Evolutionary conservation across 768 basidiomycete genomes (phyloP).

Genomic region (Lentinula sp.): DNA sequence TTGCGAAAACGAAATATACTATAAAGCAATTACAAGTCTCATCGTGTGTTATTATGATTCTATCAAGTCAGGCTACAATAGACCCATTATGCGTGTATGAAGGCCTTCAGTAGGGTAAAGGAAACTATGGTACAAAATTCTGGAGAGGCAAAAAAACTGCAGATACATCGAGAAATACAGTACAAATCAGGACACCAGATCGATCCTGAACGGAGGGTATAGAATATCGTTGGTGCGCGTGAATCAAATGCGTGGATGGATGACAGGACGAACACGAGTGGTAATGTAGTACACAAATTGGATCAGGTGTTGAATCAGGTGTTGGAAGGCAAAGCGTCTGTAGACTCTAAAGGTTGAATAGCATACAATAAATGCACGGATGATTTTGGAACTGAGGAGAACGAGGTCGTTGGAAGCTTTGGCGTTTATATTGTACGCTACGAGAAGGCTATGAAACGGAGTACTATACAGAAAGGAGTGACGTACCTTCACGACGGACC

Average conservation of each 20-base stretch:
- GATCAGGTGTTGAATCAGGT: not conserved
- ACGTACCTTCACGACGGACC: constrained; percentile 73
- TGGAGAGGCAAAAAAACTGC: not conserved
- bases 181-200: not conserved
- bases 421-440: constrained; percentile 51
- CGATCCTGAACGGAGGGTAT: not conserved
- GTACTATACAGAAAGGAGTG: not conserved
- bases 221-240: not conserved
- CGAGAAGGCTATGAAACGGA: not conserved
- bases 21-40: constrained; percentile 1
- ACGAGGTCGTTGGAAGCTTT: not conserved
- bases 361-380: not conserved
- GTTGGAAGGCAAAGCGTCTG: not conserved
- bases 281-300: not conserved
- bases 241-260: constrained; percentile 1
- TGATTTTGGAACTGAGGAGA: not conserved
- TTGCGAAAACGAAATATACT: too few species aligned
- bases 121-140: not conserved
- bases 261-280: not conserved
- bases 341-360: not conserved
- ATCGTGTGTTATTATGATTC: not conserved
- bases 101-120: not conserved
- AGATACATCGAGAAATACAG: not conserved
- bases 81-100: constrained; percentile 6
- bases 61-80: not conserved